Base-by-base conservation (phyloP, 495 filamentous ascomycete species). In the Echria macrotheca region DNA sequence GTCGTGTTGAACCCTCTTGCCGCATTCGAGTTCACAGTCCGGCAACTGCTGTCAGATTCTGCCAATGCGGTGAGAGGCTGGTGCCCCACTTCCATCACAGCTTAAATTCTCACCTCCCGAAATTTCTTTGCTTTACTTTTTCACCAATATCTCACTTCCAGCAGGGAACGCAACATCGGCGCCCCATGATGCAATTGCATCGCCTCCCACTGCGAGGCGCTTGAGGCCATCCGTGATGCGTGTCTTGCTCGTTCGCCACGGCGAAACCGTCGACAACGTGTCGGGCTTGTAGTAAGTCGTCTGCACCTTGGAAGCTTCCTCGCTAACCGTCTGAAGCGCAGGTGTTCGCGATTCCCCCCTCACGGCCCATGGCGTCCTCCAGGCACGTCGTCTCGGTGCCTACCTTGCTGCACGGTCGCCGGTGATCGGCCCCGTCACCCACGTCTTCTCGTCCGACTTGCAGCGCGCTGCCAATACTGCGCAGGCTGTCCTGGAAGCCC, bases 221-320 rank as follows among this genome's bases (percentile, higher is more conserved):
- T 44, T 49, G 42, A 54, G 11, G 15, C 38, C 22, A 17, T 11
- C 26, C 17, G 47, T 17, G 21, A 85, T 93, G 86, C 80, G 73
- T 61, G 66, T 95, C 37, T 78, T 87, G 60, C 78, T 95, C 40
- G 82, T 93, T 50, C 79, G 89, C 43, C 89, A 95, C 69, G 90
- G 83, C 50, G 90, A 95, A 66, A 91, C 89, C 3, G 83, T 91
- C 35, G 83, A 93, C 65, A 95, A 95, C 68, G 81, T 93, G 45
- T 83, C 82, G 26, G 75, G 80, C 43, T 59, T 82, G 46, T 89
- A 85, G 87, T 91, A 75, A 53, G 81, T 41, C 36, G 8, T 4
- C 33, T 47, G 47, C 29, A 19, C 36, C 41, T 24, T 31, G 22
- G 35, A 25, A 14, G n/a, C 17, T 9, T 6, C 22, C 12, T 28